Evolutionary conservation across 108 stramenopile species (phyloP), one percentile per base, ranked within the genome.

Genomic region (Nitzschia sp.): DNA sequence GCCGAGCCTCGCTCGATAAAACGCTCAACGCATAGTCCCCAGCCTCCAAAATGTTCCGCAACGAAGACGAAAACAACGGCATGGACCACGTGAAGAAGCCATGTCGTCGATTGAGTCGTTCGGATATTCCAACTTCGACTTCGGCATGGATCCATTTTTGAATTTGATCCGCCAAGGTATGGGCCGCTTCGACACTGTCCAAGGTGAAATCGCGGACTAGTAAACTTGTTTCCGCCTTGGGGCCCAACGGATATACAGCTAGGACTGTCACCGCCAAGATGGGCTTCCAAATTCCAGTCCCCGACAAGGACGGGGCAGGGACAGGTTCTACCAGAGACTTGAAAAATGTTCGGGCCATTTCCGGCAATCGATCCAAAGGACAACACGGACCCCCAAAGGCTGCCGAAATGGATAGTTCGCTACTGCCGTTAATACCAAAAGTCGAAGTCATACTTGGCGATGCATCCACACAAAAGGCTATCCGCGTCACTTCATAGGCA

Each of bases 401-500:
- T 11, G 1, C 23, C 1, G 66, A 67, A 3, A 24, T 25, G 30
- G 30, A 11, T 28, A 32, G 30, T 26, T 13, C 23, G 27, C 54
- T 30, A 18, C 26, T 64, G 19, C 62, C 71, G 26, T 64, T 54
- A n/a, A 69, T 57, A 19, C 83, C 86, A 64, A 79, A 82, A 0
- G 87, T 79, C 23, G 82, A 80, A 25, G 88, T 88, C 61, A 89
- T 60, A 65, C 85, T 86, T 5, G 92, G 84, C 33, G 84, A 85
- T 18, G 92, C 92, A 82, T 93, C 92, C 26, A 93, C 57, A 47
- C 84, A 78, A 75, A 93, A 84, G n/a, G 84, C 89, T 48, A 93
- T 87, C 13, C 87, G 74, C 9, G 92, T 90, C 34, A 85, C 68
- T 73, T 90, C 89, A 70, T 93, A 93, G 2, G 85, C 84, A 65